phyloP scores from a whole-genome alignment of 176 grass and related monocot species.

The Hordeum marinum region DNA sequence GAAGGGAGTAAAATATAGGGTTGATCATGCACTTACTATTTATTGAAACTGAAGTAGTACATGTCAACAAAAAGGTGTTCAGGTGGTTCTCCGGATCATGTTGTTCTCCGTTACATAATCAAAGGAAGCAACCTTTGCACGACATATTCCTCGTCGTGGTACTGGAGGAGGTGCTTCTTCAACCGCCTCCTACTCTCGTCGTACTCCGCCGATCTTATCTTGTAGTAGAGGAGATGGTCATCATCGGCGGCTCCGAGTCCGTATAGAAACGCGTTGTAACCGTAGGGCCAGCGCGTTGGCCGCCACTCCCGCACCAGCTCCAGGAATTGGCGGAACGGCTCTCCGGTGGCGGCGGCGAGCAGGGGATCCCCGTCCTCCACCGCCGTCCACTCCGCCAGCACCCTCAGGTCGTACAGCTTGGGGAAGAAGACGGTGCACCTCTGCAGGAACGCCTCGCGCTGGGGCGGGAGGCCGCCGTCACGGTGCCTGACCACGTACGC shows the following conservation, averaged over 20 bases:
- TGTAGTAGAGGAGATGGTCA: neutral
- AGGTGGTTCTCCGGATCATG: too few species aligned
- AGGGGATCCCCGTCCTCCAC: neutral
- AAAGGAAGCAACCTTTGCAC: neutral
- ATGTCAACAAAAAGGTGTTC: too few species aligned
- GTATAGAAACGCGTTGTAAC: neutral
- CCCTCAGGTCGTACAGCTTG: neutral
- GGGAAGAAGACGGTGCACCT: neutral
- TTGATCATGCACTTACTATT: too few species aligned
- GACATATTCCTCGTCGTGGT: neutral
- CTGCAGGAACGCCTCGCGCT: neutral
- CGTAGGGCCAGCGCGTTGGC: neutral
- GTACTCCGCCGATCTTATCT: neutral
- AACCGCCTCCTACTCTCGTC: neutral
- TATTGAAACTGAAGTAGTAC: too few species aligned
- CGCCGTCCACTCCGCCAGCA: neutral
- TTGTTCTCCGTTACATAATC: neutral
- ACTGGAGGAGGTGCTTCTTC: neutral
- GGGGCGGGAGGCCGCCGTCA: neutral
- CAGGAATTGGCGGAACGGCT: neutral
- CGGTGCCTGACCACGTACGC: neutral
- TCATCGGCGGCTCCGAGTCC: neutral
- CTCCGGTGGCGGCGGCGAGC: neutral
- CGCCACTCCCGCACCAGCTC: neutral
- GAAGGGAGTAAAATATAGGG: too few species aligned